These are phyloP conservation scores for Fusarium poae DNA, from an alignment of 2,329 filamentous ascomycete species.

Conservation along the genomic window DNA sequence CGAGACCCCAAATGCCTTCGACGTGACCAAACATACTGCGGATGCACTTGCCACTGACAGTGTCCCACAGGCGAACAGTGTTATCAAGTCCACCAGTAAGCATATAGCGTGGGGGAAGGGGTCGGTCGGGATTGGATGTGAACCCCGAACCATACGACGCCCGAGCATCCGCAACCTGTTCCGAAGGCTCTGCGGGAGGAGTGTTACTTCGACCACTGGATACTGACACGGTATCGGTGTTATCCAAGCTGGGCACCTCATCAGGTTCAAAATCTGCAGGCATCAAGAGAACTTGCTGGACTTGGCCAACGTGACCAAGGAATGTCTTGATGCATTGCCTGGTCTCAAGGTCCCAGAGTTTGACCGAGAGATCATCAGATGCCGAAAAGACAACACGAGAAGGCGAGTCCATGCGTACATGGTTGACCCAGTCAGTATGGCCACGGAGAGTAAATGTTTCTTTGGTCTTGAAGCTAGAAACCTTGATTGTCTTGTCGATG, in stretches of 20 bases:
- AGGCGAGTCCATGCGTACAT: conserved; percentile 85
- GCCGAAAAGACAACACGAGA: conserved; percentile 92
- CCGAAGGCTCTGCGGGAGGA: conserved; percentile 51
- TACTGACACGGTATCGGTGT: conserved; percentile 67
- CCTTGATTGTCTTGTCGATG: conserved; percentile 88
- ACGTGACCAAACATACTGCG: conserved; percentile 97
- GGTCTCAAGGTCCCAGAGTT: conserved; percentile 93
- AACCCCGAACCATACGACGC: conserved; percentile 73
- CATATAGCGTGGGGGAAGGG: conserved; percentile 88
- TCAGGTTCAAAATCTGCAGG: conserved; percentile 92
- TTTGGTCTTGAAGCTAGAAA: conserved; percentile 92
- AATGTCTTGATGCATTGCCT: conserved; percentile 82
- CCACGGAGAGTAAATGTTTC: conserved; percentile 84
- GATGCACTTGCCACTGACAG: conserved; percentile 82
- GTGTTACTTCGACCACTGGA: conserved; percentile 62
- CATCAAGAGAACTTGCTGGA: conserved; percentile 89
- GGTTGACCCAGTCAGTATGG: conserved; percentile 95
- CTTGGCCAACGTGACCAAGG: conserved; percentile 92
- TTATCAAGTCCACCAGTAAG: conserved; percentile 91
- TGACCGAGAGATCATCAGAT: conserved; percentile 91
- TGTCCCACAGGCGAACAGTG: conserved; percentile 94
- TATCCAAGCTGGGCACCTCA: conserved; percentile 65
- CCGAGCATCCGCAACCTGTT: conserved; percentile 60
- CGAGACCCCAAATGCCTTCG: conserved; percentile 94
- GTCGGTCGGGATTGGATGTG: conserved; percentile 70